Percentiles rank a stretch among this genome's conserved stretches.
Evolutionary conservation across 148 eudicot genomes (phyloP).

Genomic region (Polygonum maritimum): DNA sequence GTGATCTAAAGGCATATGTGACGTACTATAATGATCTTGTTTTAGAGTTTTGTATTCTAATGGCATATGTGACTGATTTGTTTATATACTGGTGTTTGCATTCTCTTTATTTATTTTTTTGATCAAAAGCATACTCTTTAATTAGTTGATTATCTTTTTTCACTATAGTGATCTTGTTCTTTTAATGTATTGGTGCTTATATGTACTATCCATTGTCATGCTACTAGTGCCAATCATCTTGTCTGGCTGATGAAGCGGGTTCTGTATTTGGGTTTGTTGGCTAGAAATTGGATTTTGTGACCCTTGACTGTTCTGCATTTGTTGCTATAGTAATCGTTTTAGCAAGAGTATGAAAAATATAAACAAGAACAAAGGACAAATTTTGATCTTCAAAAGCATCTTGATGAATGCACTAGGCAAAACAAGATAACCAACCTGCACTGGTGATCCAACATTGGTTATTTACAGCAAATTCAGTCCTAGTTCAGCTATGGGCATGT

Average conservation of each 20-base stretch:
- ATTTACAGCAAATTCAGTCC: neutral
- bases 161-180: too few relatives aligned
- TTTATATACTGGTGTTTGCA: too few relatives aligned
- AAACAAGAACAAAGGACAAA: neutral
- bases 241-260: constrained; percentile 29
- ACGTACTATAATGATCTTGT: too few relatives aligned
- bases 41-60: too few relatives aligned
- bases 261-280: constrained; percentile 42
- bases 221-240: constrained; percentile 38
- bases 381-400: constrained; percentile 43
- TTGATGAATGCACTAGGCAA: constrained; percentile 43
- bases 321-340: constrained; percentile 22
- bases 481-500: neutral
- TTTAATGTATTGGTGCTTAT: too few relatives aligned
- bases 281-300: constrained; percentile 46
- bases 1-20: too few relatives aligned
- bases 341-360: neutral
- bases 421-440: constrained; percentile 41
- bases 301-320: too few relatives aligned
- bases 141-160: too few relatives aligned
- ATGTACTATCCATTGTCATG: constrained; percentile 46
- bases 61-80: too few relatives aligned
- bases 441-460: constrained; percentile 37
- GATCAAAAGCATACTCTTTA: too few relatives aligned
- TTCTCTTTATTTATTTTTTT: too few relatives aligned